Evolutionary conservation across 495 filamentous ascomycete genomes (phyloP).

Genomic region (Neurospora sp.): DNA sequence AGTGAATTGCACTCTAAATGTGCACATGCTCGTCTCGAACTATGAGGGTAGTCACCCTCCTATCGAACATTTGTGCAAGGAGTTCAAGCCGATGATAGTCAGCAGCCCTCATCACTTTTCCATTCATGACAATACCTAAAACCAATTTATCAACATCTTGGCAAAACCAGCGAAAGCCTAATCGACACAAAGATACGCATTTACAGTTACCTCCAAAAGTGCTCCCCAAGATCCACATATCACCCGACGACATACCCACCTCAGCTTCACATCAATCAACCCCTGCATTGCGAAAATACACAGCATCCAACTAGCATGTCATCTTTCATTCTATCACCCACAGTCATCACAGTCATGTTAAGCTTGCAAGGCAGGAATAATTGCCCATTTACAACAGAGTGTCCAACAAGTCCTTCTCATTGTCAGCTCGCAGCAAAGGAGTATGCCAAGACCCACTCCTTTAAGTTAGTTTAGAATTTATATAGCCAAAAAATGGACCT

Average conservation of each 20-base stretch:
- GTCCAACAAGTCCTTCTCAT: background rate
- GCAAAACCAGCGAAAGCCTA: background rate
- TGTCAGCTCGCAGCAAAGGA: too few species aligned
- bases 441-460: too few species aligned
- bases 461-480: too few species aligned
- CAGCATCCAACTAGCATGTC: background rate
- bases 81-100: background rate
- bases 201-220: background rate
- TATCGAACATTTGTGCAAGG: too few species aligned
- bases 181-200: background rate
- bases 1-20: background rate
- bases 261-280: background rate
- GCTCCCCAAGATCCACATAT: background rate
- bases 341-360: background rate
- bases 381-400: background rate
- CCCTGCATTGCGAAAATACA: background rate
- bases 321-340: background rate
- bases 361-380: background rate
- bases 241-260: background rate
- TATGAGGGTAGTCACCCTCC: background rate
- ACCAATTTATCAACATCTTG: background rate
- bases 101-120: background rate
- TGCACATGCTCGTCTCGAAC: too few species aligned
- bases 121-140: background rate
- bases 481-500: fast-evolving